Base-by-base conservation (phyloP, 345 rosid genomes). In the Jatropha curcas region DNA sequence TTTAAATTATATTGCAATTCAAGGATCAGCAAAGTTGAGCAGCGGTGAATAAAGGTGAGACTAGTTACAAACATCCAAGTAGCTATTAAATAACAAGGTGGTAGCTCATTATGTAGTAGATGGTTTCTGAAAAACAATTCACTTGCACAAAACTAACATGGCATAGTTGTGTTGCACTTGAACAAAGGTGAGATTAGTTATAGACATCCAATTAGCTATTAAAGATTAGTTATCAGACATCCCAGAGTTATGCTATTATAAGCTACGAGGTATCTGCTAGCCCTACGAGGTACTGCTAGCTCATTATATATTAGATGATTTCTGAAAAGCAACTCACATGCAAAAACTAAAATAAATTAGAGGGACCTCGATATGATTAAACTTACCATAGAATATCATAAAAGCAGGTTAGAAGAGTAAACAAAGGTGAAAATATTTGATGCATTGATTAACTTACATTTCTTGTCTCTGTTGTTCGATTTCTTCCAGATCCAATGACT, bases 391-490 rank as follows among this genome's bases (percentile, higher is more conserved):
- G n/a, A 53, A 34, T 37, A 14, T 39, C 17, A 22, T 46, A 31
- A 25, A 60, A 59, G 59, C n/a, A 14, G 34, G 6, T n/a, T 45
- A 20, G 30, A 60, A 43, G 59, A 48, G 37, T 12, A 41, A 70
- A 13, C 63, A 31, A 24, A 24, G 5, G 2, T 2, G 58, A 19
- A 24, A 16, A 22, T 16, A 50, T 7, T 30, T 48, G 25, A 48
- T 20, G 45, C 37, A 28, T 37, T 24, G 24, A 55, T 43, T 16
- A 60, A 56, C 76, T 72, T 76, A 86, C 90, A 80, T 87, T 87
- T 59, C 89, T 85, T 35, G 89, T 87, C 76, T 85, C 89, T 27
- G 83, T 84, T 17, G 93, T 84, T 78, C 85, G 88, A 79, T 89
- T 89, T 76, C 86, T 71, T 50, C 93, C 89, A 56, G 88, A 85